Conservation (phyloP, 768 basidiomycete genomes). For the Gautieria morchelliformis region DNA sequence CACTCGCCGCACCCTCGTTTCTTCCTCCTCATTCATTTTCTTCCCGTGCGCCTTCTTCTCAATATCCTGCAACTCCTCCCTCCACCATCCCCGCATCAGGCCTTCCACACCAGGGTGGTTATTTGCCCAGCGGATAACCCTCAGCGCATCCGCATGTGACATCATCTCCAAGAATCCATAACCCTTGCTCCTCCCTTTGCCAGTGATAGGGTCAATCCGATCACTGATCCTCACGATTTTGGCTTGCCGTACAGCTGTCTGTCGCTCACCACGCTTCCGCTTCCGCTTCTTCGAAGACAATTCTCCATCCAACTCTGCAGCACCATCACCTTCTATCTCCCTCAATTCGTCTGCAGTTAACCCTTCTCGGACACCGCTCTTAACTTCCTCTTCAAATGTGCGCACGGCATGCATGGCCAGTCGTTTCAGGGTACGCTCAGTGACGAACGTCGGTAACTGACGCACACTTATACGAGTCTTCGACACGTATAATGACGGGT, state of each 20-base stretch:
- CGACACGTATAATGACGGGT: conserved; percentile 91
- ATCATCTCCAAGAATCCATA: conserved; percentile 94
- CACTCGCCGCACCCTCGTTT: conserved; percentile 45
- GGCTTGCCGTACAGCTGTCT: conserved; percentile 65
- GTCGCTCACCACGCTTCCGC: conserved; percentile 22
- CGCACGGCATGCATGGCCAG: conserved; percentile 75
- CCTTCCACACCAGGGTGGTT: conserved; percentile 61
- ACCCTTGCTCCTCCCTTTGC: conserved; percentile 82
- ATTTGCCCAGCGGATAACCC: conserved; percentile 90
- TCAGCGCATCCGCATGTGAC: conserved; percentile 80
- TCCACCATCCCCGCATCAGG: conserved; percentile 79
- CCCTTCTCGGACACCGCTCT: conserved; percentile 42
- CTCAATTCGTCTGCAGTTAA: conserved; percentile 66
- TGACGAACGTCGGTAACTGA: conserved; percentile 83
- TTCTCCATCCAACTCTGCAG: conserved; percentile 17
- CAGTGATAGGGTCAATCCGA: conserved; percentile 80
- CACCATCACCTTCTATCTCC: conserved; percentile 18
- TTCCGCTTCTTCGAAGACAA: conserved; percentile 27
- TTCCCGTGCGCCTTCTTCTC: conserved; percentile 29
- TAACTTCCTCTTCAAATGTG: conserved; percentile 73
- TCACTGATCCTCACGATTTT: conserved; percentile 89
- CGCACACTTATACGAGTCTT: conserved; percentile 90
- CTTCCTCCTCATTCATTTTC: conserved; percentile 36
- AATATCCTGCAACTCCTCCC: conserved; percentile 58
- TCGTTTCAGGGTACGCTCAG: conserved; percentile 82